These are phyloP conservation scores for Zelonia costaricensis DNA, from an alignment of 208 protist species.

Conservation along the genomic window DNA sequence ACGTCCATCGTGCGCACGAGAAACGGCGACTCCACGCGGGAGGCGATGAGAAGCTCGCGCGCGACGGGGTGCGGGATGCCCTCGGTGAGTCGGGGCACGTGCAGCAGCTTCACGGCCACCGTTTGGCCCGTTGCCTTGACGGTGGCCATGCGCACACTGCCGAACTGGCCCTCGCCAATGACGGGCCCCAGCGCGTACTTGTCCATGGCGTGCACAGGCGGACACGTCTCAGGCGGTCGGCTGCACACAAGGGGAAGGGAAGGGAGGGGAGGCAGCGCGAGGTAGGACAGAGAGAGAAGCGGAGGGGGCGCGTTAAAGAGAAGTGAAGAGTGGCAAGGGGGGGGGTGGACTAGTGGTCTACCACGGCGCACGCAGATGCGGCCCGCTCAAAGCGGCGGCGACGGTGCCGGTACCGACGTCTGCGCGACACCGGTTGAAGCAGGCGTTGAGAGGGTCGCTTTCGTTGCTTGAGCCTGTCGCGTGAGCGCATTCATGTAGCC, in stretches of 20 bases:
- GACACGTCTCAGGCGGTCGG: too few relatives aligned
- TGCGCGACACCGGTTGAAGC: too few relatives aligned
- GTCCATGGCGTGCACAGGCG: conserved; percentile 40
- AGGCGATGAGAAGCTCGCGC: conserved; percentile 66
- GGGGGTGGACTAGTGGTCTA: neutral
- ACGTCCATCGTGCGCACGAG: conserved; percentile 73
- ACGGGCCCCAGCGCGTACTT: conserved; percentile 49
- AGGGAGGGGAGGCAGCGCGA: neutral
- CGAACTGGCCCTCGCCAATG: conserved; percentile 84
- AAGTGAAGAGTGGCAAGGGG: neutral
- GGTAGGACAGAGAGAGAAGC: neutral
- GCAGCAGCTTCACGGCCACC: conserved; percentile 80
- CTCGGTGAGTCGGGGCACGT: conserved; percentile 45
- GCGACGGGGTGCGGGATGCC: conserved; percentile 84
- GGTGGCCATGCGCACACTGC: conserved; percentile 55
- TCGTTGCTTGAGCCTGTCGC: too few relatives aligned
- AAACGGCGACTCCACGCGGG: conserved; percentile 49
- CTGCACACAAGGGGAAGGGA: neutral
- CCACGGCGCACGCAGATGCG: neutral
- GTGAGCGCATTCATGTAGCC: too few relatives aligned
- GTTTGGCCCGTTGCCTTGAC: conserved; percentile 49
- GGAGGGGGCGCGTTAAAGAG: too few relatives aligned
- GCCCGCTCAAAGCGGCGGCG: too few relatives aligned
- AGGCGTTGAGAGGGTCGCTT: too few relatives aligned
- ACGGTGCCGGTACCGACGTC: too few relatives aligned